phyloP scores from a whole-genome alignment of 805 yeast genomes.

The Saccharomycopsis synnaedendra region DNA sequence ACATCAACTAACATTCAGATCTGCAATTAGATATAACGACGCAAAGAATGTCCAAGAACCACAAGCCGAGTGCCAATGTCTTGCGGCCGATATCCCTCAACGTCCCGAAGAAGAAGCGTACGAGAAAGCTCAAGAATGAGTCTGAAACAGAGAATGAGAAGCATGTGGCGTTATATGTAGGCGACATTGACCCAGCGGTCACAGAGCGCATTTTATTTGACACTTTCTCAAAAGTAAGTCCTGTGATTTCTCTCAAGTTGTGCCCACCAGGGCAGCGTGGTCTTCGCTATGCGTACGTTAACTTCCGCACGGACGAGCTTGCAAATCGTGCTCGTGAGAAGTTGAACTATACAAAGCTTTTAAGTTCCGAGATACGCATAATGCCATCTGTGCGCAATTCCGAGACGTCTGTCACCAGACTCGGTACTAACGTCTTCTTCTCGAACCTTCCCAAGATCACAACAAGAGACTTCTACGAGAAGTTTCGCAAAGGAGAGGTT shows the following conservation, averaged over 20 bases:
- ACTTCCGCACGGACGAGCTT: constrained; percentile 37
- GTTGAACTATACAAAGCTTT: constrained; percentile 36
- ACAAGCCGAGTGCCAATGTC: too few relatives aligned
- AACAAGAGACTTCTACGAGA: constrained; percentile 35
- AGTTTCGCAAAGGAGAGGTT: constrained; percentile 36
- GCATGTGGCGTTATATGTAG: constrained; percentile 41
- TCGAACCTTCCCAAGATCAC: constrained; percentile 33
- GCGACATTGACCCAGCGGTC: constrained; percentile 42
- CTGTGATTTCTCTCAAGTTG: constrained; percentile 47
- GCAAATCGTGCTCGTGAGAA: constrained; percentile 47
- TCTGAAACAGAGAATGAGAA: neutral
- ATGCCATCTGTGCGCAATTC: constrained; percentile 43
- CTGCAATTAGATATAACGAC: too few relatives aligned
- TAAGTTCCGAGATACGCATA: constrained; percentile 36
- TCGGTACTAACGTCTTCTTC: constrained; percentile 41
- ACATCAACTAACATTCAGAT: too few relatives aligned
- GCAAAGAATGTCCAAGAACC: too few relatives aligned
- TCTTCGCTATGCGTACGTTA: constrained; percentile 66
- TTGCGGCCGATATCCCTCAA: too few relatives aligned
- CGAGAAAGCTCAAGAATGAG: neutral
- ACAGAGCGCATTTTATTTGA: constrained; percentile 36
- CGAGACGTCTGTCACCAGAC: constrained; percentile 25
- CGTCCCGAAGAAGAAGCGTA: too few relatives aligned
- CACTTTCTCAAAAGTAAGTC: constrained; percentile 31
- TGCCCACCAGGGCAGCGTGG: constrained; percentile 41